Evolutionary conservation across 129 eudicot genomes (phyloP).

Genomic region (Chrysanthemum seticuspe): DNA sequence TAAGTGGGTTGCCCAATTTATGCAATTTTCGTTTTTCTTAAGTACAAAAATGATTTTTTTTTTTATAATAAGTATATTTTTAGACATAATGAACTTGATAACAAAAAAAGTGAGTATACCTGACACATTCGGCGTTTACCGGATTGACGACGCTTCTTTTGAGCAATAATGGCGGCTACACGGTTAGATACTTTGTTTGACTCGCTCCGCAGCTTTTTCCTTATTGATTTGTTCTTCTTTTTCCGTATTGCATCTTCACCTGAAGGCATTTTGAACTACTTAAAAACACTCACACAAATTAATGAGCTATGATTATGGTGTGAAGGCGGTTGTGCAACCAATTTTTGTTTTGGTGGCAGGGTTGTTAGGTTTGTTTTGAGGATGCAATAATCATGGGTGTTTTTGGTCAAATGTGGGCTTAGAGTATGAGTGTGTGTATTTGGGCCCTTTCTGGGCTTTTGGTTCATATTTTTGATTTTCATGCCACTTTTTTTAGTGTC

Average conservation of each 20-base stretch:
- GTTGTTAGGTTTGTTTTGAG: background rate
- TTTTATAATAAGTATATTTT: background rate
- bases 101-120: slow-evolving; percentile 31
- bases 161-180: slow-evolving; percentile 84
- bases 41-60: too few relatives aligned
- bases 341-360: background rate
- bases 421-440: too few relatives aligned
- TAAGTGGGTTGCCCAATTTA: too few relatives aligned
- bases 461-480: background rate
- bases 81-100: too few relatives aligned
- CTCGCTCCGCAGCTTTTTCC: slow-evolving; percentile 53
- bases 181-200: slow-evolving; percentile 68
- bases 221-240: slow-evolving; percentile 57
- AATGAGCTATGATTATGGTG: too few relatives aligned
- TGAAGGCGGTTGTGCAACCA: slow-evolving; percentile 2
- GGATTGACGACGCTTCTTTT: slow-evolving; percentile 83
- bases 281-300: too few relatives aligned
- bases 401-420: too few relatives aligned
- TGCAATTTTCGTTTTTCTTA: too few relatives aligned
- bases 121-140: slow-evolving; percentile 95
- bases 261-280: slow-evolving; percentile 44
- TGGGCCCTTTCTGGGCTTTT: background rate
- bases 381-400: background rate
- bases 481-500: too few relatives aligned
- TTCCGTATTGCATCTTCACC: slow-evolving; percentile 63